A percentile compares a stretch with the other conserved stretches of the same genome.
phyloP scores from a whole-genome alignment of 163 green algal genomes.

The Chlorella variabilis region DNA sequence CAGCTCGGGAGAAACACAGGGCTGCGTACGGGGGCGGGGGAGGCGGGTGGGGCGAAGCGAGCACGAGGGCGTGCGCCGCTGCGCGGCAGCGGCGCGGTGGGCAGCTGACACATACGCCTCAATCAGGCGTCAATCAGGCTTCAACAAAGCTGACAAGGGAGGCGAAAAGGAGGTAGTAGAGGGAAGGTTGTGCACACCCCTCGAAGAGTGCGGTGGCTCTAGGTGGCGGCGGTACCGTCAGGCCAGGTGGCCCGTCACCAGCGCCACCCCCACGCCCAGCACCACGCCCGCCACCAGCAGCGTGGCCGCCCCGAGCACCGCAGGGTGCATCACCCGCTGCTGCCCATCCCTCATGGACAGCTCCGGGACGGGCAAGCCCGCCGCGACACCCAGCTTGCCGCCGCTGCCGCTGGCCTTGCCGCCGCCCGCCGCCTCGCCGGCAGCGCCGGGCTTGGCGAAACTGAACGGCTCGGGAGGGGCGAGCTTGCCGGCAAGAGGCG shows the following conservation, averaged over 20 bases:
- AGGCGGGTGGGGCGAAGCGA: no score
- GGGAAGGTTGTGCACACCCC: no score
- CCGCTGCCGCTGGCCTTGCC: not conserved
- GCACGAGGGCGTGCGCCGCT: no score
- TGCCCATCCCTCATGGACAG: not conserved
- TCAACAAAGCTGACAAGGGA: no score
- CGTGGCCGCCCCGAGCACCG: constrained; percentile 3
- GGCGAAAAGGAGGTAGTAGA: not conserved
- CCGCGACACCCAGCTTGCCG: not conserved
- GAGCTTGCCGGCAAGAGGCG: not conserved
- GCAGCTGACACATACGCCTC: no score
- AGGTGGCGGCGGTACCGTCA: no score
- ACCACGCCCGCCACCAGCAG: not conserved
- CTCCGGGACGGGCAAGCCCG: not conserved
- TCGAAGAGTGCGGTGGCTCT: no score
- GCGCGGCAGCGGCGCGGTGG: no score
- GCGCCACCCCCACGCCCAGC: constrained; percentile 7
- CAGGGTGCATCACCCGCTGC: constrained; percentile 21
- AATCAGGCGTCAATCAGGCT: no score
- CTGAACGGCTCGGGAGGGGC: not conserved
- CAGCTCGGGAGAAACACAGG: no score
- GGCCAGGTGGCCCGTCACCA: not conserved
- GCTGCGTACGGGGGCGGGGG: no score
- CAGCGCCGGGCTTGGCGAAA: not conserved
- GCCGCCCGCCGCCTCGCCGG: not conserved